Evolutionary conservation across 331 rosid genomes (phyloP), one percentile per base, ranked within the genome.

Genomic region (Rhamnella rubrinervis): DNA sequence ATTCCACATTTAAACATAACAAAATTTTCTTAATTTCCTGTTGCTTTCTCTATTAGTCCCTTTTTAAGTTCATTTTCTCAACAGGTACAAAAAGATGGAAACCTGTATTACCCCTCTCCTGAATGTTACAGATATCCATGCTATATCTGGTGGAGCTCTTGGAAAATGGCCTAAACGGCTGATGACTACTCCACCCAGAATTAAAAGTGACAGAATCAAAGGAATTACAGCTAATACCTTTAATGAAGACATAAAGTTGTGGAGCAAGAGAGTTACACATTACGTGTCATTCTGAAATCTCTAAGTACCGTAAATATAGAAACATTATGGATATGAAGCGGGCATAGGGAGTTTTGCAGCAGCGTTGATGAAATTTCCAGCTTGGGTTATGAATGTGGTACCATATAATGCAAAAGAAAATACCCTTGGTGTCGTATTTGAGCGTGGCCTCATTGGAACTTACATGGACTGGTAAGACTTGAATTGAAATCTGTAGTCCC

Each of bases 311-410:
- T 52, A 66, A 52, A 78, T 82, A 71, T 75, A 58, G 87, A 72
- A 85, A 85, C 78, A 81, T 85, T 38, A 82, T 85, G 90, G 90
- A 85, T 69, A 85, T 85, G 90, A 85, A 82, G 90, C 87, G 40
- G 81, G 75, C 26, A 25, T 74, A 58, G 90, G 87, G 25, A 83
- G 90, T 61, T 82, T 85, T 68, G 90, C 90, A 37, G 90, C 90
- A 59, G 83, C 87, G 51, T 72, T 85, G 80, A 71, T 53, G 67
- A 74, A 81, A 69, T 81, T 71, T 73, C 84, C 84, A 25, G 67
- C 78, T 68, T 84, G 88, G 88, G 84, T 84, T 61, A 84, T 84
- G 86, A 84, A 81, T 69, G 88, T 78, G 61, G 85, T 84, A 71
- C 88, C 88, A 47, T 81, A 75, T 75, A 79, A 81, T 72, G 72